phyloP scores from a whole-genome alignment of 2,329 filamentous ascomycete genomes.

The Phaeosphaeriaceae sp. region DNA sequence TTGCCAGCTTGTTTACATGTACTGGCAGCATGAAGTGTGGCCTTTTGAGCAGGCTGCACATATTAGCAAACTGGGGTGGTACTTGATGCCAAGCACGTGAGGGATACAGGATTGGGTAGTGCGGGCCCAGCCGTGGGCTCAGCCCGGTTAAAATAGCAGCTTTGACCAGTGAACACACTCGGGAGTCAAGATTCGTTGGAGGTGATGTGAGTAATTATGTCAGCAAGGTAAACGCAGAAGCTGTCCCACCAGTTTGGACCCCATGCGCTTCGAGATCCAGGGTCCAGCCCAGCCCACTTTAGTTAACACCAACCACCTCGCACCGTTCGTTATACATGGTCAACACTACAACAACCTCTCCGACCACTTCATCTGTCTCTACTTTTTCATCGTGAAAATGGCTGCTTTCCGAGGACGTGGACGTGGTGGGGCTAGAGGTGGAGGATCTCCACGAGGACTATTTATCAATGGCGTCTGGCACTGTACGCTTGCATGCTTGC shows the following conservation, averaged over 20 bases:
- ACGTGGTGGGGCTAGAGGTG: conserved; percentile 5
- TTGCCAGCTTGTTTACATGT: conserved; percentile 5
- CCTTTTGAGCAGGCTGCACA: conserved; percentile 10
- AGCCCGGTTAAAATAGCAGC: conserved; percentile 2
- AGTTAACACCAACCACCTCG: background rate
- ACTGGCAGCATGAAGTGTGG: background rate
- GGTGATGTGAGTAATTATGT: background rate
- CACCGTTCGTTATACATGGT: too few relatives aligned
- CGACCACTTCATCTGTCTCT: background rate
- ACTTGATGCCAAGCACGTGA: conserved; percentile 25
- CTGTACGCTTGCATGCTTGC: conserved; percentile 31
- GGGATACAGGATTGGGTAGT: conserved; percentile 20
- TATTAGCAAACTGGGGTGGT: conserved; percentile 14
- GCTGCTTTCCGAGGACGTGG: conserved; percentile 20
- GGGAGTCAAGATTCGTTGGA: background rate
- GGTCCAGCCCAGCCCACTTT: background rate
- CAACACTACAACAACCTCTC: background rate
- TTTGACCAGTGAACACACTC: background rate
- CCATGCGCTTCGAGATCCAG: background rate
- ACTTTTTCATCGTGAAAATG: conserved; percentile 17
- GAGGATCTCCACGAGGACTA: conserved; percentile 19
- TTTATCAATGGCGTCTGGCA: conserved; percentile 37
- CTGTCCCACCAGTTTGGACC: background rate
- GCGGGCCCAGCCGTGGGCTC: conserved; percentile 3
- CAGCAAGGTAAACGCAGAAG: background rate